Evolutionary conservation across 2,329 filamentous ascomycete species (phyloP), one percentile per base, ranked within the genome.

Genomic region (Fusarium dlaminii): DNA sequence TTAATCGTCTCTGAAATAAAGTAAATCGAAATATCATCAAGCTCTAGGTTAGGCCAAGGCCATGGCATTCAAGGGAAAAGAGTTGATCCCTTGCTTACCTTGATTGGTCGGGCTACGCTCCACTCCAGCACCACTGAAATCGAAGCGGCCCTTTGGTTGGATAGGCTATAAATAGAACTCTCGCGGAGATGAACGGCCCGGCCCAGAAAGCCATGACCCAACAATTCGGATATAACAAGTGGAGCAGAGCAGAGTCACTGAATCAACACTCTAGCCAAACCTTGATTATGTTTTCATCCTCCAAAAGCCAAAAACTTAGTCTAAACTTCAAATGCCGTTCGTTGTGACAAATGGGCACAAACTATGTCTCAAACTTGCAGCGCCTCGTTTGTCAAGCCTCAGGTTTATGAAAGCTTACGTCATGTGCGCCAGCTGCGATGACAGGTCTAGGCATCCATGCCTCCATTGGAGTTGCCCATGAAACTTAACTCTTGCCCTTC

Each of bases 121-220:
- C 45, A 48, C 14, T 22, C 6, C 13, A 48, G 20, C 18, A 8
- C 12, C 8, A 46, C 12, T 6, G 2, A 49, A 7, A 8, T 18
- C 3, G 2, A n/a, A 20, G 1, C 3, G 2, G 34, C 3, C 0
- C 10, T n/a, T 8, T 58, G 24, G 4, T 29, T 11, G 32, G 32
- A 8, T 15, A 14, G 8, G 15, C 24, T 51, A 58, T 18, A 9
- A 58, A 58, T 51, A 51, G 30, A 18, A 1, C 2, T 2, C 4
- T 4, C 18, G 1, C 46, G 48, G 36, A 51, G 24, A 7, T 39
- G 2, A 24, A 24, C 34, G 43, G 43, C 56, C 57, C 57, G 56
- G 15, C 20, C 22, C 4, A 24, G 32, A 20, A 12, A 51, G 11
- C 9, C 12, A 20, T 20, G 22, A 22, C 3, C 24, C 5, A 29